Base-by-base conservation (phyloP, 139 green algal genomes). In the Asterochloris erici region DNA sequence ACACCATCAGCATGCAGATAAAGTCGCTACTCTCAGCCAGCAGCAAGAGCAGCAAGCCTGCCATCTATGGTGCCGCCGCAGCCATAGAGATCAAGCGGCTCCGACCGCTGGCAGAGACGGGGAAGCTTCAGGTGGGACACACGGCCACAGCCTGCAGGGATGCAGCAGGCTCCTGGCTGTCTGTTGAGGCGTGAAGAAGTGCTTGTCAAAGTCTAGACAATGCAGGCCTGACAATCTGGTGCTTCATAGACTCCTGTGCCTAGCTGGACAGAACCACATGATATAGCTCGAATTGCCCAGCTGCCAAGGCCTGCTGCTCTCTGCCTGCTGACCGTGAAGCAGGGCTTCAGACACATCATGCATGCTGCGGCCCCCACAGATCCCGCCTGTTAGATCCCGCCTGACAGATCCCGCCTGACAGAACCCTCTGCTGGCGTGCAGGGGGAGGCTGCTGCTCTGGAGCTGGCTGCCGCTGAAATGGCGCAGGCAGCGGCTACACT, bases 391-490 rank as follows among this genome's bases (percentile, higher is more conserved):
- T 6, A 54, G 2, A 54, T 6, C 38, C 38, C 38, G 63, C 13
- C 28, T 79, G 26, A n/a, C n/a, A 54, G 38, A 54, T 10, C 38
- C 38, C 6, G 38, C 38, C 38, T 54, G 38, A 54, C 38, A 54
- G 2, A 54, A 2, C 38, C 38, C 38, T 54, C 38, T 6, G 38
- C 38, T 54, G 38, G 38, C 38, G 38, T 81, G 77, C 77, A 81
- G 69, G 75, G 80, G 12, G 91, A 94, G 63, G 91, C 94, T 9
- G 86, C 87, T 24, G 84, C 86, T 13, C 88, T 98, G 80, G 94
- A 98, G 88, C 83, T 92, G 62, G 93, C 95, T 19, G 95, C 95
- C 12, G 90, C 89, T 21, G 95, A 98, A 81, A 96, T 98, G 91
- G 88, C 91, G 0, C 81, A 92, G 63, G 94, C 95, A 29, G 95